A percentile compares a stretch with the other conserved stretches of the same genome.
phyloP scores from a whole-genome alignment of 495 filamentous ascomycete genomes.

The Daldinia concentrica region DNA sequence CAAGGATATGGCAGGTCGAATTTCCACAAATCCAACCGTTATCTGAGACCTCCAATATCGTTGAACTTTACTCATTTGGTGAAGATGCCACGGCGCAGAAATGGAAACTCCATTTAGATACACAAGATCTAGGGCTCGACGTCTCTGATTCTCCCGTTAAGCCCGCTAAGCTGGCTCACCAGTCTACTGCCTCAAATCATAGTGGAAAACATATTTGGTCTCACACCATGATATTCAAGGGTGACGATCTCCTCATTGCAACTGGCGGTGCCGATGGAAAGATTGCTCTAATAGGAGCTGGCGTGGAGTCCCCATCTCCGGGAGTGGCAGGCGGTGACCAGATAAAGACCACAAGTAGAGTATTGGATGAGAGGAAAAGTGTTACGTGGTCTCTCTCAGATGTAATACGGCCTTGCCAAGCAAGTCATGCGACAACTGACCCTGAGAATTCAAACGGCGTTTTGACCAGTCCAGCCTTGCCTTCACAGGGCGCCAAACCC shows the following conservation, averaged over 20 bases:
- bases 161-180: constrained; percentile 57
- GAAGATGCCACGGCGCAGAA: constrained; percentile 78
- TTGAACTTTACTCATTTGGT: constrained; percentile 74
- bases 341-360: constrained; percentile 3
- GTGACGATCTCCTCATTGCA: constrained; percentile 59
- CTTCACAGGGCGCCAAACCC: constrained; percentile 30
- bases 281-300: constrained; percentile 53
- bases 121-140: not conserved
- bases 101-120: constrained; percentile 67
- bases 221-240: constrained; percentile 55
- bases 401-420: constrained; percentile 24
- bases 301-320: not conserved
- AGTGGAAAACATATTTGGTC: constrained; percentile 95
- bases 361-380: constrained; percentile 3
- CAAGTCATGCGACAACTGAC: not conserved
- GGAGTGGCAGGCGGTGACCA: not conserved
- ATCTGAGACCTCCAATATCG: constrained; percentile 40
- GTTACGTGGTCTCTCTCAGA: constrained; percentile 31
- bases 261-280: constrained; percentile 89
- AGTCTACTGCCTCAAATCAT: constrained; percentile 68
- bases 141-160: constrained; percentile 18
- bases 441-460: not conserved
- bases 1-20: constrained; percentile 86
- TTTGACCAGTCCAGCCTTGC: not conserved
- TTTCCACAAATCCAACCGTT: constrained; percentile 56